A percentile compares a stretch with the other conserved stretches of the same genome.
These are phyloP conservation scores for Eucalyptus pauciflora DNA, from an alignment of 345 rosid genomes.

Conservation along the genomic window DNA sequence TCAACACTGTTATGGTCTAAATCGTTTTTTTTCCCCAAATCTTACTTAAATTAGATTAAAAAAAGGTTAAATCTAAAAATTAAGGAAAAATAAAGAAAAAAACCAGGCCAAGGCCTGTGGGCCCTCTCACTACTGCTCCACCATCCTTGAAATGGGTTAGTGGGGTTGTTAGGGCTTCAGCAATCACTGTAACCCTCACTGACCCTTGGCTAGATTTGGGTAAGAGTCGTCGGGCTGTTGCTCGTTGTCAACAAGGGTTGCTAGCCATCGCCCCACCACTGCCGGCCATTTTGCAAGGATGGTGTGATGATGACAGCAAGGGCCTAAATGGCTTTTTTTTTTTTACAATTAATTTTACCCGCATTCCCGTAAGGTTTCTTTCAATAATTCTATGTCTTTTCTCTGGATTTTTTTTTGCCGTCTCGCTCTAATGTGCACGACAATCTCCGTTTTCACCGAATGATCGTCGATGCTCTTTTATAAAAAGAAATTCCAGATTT, in stretches of 20 bases:
- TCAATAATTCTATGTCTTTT: background rate
- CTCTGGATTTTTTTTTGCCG: too few species aligned
- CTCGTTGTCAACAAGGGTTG: background rate
- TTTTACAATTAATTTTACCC: background rate
- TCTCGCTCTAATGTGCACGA: too few species aligned
- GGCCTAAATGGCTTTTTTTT: background rate
- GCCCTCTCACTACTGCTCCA: background rate
- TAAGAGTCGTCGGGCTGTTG: fast-evolving
- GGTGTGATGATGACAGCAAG: background rate
- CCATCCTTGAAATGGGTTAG: background rate
- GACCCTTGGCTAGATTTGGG: background rate
- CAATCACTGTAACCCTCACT: background rate
- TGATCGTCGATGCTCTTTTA: too few species aligned
- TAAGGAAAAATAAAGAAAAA: too few species aligned
- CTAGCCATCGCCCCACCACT: background rate
- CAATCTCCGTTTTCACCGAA: too few species aligned
- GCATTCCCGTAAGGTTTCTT: background rate
- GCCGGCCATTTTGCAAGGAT: background rate
- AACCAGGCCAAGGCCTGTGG: background rate
- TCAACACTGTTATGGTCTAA: background rate
- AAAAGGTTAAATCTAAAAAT: too few species aligned
- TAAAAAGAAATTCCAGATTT: too few species aligned
- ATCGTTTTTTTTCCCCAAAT: background rate
- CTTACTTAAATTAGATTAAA: too few species aligned
- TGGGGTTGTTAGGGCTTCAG: background rate